Conservation (phyloP, 179 eudicot genomes). For the Spinacia oleracea region DNA sequence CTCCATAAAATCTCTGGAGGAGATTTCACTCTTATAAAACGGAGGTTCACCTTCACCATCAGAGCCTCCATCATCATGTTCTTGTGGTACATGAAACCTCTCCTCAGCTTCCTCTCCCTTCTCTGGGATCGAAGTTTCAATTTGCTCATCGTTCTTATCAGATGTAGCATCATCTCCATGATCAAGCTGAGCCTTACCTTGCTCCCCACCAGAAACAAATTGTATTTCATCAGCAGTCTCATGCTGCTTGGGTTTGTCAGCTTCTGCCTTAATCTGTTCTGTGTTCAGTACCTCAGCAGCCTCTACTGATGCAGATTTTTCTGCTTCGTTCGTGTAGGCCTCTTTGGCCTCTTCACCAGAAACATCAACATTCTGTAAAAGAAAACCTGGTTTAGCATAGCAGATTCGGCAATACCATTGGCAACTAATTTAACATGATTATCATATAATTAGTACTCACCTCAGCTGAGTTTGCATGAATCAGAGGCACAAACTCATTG, state of each 20-base stretch:
- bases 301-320: slow-evolving; percentile 14
- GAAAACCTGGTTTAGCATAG: slow-evolving; percentile 21
- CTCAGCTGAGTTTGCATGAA: slow-evolving; percentile 21
- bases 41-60: slow-evolving; percentile 60
- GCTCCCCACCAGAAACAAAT: slow-evolving; percentile 25
- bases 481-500: slow-evolving; percentile 26
- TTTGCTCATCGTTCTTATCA: slow-evolving; percentile 13
- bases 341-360: slow-evolving; percentile 7
- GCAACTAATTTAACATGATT: slow-evolving; percentile 6
- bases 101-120: slow-evolving; percentile 21
- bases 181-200: slow-evolving; percentile 30
- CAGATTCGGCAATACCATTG: neutral
- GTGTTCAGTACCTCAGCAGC: slow-evolving; percentile 11
- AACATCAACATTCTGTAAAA: slow-evolving; percentile 19
- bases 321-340: slow-evolving; percentile 8
- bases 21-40: slow-evolving; percentile 59
- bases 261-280: slow-evolving; percentile 27
- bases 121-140: slow-evolving; percentile 20
- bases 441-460: neutral
- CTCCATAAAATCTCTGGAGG: slow-evolving; percentile 60
- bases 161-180: slow-evolving; percentile 23
- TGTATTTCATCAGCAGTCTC: slow-evolving; percentile 32
- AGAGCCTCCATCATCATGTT: slow-evolving; percentile 42
- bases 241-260: slow-evolving; percentile 28
- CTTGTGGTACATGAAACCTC: slow-evolving; percentile 21